Evolutionary conservation across 805 yeast genomes (phyloP).

Genomic region (Yamadazyma takamatsuzukensis): DNA sequence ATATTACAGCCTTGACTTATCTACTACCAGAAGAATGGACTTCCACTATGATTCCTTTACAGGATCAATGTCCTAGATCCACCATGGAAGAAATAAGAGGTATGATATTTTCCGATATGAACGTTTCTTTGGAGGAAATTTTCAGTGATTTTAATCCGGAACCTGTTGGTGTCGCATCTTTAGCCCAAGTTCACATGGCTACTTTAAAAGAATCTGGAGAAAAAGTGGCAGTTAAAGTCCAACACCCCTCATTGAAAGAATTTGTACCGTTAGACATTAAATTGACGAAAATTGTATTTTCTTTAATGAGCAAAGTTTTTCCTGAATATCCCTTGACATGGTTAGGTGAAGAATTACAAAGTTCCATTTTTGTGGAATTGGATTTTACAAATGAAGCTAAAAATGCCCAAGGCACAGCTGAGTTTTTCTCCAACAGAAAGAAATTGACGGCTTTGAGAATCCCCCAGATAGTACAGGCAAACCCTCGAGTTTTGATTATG

Average conservation of each 20-base stretch:
- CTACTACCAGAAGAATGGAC: constrained; percentile 94
- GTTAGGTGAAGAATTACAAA: constrained; percentile 91
- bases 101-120: constrained; percentile 69
- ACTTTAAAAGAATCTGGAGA: constrained; percentile 53
- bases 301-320: constrained; percentile 68
- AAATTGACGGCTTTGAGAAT: constrained; percentile 71
- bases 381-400: constrained; percentile 84
- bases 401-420: constrained; percentile 69
- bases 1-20: constrained; percentile 87
- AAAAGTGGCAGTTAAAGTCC: constrained; percentile 89
- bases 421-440: constrained; percentile 57
- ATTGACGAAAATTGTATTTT: constrained; percentile 73
- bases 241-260: constrained; percentile 82
- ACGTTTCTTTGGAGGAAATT: constrained; percentile 52
- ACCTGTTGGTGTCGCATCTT: constrained; percentile 93
- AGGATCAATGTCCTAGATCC: constrained; percentile 84
- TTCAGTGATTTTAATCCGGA: constrained; percentile 62
- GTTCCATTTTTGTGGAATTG: constrained; percentile 84
- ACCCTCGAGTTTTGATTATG: constrained; percentile 77
- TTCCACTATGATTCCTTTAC: constrained; percentile 86
- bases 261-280: constrained; percentile 89
- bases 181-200: constrained; percentile 94
- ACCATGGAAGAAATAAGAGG: constrained; percentile 62
- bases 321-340: constrained; percentile 93
- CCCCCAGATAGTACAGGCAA: constrained; percentile 67